Conservation (phyloP, 1,284 basidiomycete genomes). For the Puccinia horiana region DNA sequence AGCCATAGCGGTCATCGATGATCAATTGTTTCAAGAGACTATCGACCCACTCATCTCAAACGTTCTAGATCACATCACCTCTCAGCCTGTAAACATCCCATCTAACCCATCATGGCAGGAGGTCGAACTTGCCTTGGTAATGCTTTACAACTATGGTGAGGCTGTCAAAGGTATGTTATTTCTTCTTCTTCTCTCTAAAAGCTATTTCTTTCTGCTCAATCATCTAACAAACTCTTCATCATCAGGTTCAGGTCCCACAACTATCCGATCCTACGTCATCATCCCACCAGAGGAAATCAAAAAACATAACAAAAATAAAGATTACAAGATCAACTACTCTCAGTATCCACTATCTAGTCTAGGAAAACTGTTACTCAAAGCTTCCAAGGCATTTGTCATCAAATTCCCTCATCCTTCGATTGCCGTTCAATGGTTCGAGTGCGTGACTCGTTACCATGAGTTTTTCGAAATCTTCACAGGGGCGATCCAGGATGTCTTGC, state of each 20-base stretch:
- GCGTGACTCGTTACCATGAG: slow-evolving; percentile 84
- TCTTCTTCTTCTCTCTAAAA: background rate
- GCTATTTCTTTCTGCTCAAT: background rate
- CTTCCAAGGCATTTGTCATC: slow-evolving; percentile 80
- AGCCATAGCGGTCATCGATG: slow-evolving; percentile 76
- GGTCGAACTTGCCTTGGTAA: slow-evolving; percentile 85
- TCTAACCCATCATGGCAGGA: slow-evolving; percentile 80
- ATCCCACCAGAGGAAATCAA: slow-evolving; percentile 46
- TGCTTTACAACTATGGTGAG: slow-evolving; percentile 91
- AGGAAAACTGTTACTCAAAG: slow-evolving; percentile 82
- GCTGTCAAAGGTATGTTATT: slow-evolving; percentile 52
- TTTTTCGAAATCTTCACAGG: slow-evolving; percentile 92
- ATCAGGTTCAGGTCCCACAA: slow-evolving; percentile 34
- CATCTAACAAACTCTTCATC: background rate
- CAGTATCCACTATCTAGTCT: slow-evolving; percentile 76
- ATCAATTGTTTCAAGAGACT: slow-evolving; percentile 73
- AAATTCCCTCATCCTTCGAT: slow-evolving; percentile 83
- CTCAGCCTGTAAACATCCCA: slow-evolving; percentile 62
- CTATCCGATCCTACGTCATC: slow-evolving; percentile 36
- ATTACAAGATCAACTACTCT: slow-evolving; percentile 47
- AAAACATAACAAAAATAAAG: slow-evolving; percentile 48
- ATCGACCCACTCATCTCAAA: slow-evolving; percentile 71
- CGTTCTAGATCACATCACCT: slow-evolving; percentile 70
- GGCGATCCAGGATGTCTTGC: slow-evolving; percentile 79
- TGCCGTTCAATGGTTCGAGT: slow-evolving; percentile 92